These are phyloP conservation scores for Lizonia empirigonia DNA, from an alignment of 2,329 filamentous ascomycete species.

Conservation along the genomic window DNA sequence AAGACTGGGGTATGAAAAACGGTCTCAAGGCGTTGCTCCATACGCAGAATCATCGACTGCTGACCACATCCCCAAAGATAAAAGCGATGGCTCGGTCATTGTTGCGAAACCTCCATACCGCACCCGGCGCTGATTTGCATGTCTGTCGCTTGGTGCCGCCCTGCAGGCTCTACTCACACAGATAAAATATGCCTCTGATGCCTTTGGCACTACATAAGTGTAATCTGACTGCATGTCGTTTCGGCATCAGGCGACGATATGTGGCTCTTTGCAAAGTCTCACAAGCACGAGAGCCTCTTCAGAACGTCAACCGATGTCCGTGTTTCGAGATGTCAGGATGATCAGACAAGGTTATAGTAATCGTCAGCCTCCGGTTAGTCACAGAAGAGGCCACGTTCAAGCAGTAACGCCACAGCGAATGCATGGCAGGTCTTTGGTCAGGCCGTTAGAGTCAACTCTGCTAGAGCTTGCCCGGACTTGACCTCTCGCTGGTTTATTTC, in stretches of 20 bases:
- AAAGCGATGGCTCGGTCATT: no score
- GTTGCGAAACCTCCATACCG: no score
- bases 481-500: not conserved
- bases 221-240: no score
- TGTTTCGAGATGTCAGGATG: not conserved
- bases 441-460: not conserved
- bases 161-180: no score
- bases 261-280: not conserved
- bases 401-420: not conserved
- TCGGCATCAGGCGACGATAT: no score
- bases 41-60: no score
- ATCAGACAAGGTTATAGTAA: not conserved
- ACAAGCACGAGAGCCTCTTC: not conserved
- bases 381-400: not conserved
- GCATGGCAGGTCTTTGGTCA: not conserved
- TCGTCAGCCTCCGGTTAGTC: not conserved
- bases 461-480: not conserved
- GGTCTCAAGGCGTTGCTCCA: no score
- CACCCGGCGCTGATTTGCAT: no score
- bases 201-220: no score
- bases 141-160: no score
- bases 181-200: no score
- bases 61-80: no score
- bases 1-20: not conserved
- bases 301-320: not conserved